Conservation (phyloP, 73 alveolate species). For the Blepharisma japonicum region DNA sequence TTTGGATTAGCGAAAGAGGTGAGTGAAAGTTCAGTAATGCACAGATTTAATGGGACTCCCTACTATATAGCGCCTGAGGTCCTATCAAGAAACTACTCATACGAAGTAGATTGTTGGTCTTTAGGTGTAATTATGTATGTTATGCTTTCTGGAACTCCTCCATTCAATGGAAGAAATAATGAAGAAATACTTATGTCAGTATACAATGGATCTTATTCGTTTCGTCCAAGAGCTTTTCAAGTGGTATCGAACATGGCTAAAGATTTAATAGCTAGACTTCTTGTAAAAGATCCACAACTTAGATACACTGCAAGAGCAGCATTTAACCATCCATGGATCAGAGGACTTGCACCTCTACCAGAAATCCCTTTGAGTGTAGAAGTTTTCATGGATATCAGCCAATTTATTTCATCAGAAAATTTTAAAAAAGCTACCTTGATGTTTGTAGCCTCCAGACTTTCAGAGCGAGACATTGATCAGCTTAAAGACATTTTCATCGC, state of each 20-base stretch:
- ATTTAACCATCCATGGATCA: constrained; percentile 79
- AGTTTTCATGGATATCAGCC: constrained; percentile 33
- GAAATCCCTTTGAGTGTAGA: constrained; percentile 39
- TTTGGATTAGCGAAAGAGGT: constrained; percentile 67
- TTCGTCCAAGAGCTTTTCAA: constrained; percentile 47
- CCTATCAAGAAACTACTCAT: constrained; percentile 64
- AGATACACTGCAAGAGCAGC: constrained; percentile 82
- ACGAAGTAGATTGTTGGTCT: constrained; percentile 86
- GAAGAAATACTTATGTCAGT: constrained; percentile 74
- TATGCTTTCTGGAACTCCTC: constrained; percentile 81
- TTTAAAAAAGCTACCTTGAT: constrained; percentile 71
- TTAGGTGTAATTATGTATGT: constrained; percentile 80
- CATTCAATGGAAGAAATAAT: constrained; percentile 79
- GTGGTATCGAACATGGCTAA: constrained; percentile 66
- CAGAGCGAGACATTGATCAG: constrained; percentile 66
- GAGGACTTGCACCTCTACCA: constrained; percentile 32
- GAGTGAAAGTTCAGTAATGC: constrained; percentile 37
- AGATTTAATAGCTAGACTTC: constrained; percentile 65
- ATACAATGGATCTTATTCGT: constrained; percentile 52
- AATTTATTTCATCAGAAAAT: constrained; percentile 37
- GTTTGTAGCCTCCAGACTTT: constrained; percentile 64
- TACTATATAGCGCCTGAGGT: constrained; percentile 92
- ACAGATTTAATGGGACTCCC: constrained; percentile 71
- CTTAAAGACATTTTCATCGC: constrained; percentile 65
- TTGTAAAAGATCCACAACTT: constrained; percentile 62